Evolutionary conservation across 2,329 filamentous ascomycete species (phyloP), one percentile per base, ranked within the genome.

Genomic region (Hymenotorrendiella dingleyae): DNA sequence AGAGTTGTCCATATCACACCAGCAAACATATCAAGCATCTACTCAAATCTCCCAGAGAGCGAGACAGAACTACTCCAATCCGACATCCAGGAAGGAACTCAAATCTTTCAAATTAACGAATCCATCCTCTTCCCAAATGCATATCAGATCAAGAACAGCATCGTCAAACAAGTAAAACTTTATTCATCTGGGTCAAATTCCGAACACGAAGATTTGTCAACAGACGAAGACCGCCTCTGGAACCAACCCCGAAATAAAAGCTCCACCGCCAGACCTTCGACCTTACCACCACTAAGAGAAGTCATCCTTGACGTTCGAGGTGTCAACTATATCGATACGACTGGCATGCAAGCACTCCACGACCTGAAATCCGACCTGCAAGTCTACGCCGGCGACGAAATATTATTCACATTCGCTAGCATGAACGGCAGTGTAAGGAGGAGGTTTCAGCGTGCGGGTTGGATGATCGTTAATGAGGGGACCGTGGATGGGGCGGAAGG

Each of bases 321-420:
- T 2, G 45, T 47, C 6, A 34, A 32, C 10, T 48, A 43, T 22
- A 33, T 53, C 12, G 50, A 53, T 36, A 28, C 40, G 8, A 43
- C 41, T 3, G 50, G 42, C 8, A 42, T 48, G 20, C 34, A 50
- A 20, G 36, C 46, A 10, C 29, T 53, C 14, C 45, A 42, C 16
- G 50, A 48, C 12, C 14, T 47, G 38, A 40, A 36, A 17, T 43
- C 39, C 9, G 50, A 50, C 8, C 23, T 48, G 23, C 27, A 33
- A 17, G 36, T 22, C 7, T n/a, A n/a, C n/a, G 46, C 38, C 14
- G 43, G 41, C 14, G 17, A 28, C 9, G 36, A 35, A 2, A 16
- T 50, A 3, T 40, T 48, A 26, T 32, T 52, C 11, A 33, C 45
- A n/a, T 47, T 52, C 16, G 49, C 42, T 2, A 41, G 49, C 1